Percentiles rank a stretch among this genome's conserved stretches.
Evolutionary conservation across 306 rosid genomes (phyloP).

Genomic region (Trifolium fragiferum): DNA sequence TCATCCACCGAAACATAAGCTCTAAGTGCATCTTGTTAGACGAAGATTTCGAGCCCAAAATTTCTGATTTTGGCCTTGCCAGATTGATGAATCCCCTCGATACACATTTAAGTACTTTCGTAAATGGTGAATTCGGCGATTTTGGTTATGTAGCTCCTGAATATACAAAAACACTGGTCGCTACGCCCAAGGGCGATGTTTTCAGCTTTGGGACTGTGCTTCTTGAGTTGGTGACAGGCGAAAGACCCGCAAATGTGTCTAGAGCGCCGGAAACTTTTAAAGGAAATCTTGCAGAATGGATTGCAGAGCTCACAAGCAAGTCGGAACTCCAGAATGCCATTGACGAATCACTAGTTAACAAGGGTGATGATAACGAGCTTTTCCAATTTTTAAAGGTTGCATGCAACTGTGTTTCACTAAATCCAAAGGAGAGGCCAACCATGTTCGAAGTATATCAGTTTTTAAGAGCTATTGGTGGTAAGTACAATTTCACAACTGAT

Average conservation of each 20-base stretch:
- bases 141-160: slow-evolving; percentile 96
- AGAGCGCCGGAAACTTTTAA: slow-evolving; percentile 81
- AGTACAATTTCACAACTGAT: slow-evolving; percentile 71
- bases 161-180: slow-evolving; percentile 83
- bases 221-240: slow-evolving; percentile 93
- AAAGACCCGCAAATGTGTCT: slow-evolving; percentile 68
- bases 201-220: slow-evolving; percentile 91
- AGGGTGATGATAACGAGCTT: slow-evolving; percentile 74
- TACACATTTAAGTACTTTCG: slow-evolving; percentile 95
- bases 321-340: slow-evolving; percentile 65
- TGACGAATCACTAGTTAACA: slow-evolving; percentile 63
- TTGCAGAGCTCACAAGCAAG: slow-evolving; percentile 53
- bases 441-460: slow-evolving; percentile 97
- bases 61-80: slow-evolving; percentile 95
- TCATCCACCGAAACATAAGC: slow-evolving; percentile 92
- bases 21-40: slow-evolving; percentile 88
- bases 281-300: slow-evolving; percentile 90
- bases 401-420: slow-evolving; percentile 64
- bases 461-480: slow-evolving; percentile 78
- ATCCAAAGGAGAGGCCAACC: slow-evolving; percentile 87
- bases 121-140: slow-evolving; percentile 93
- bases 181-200: slow-evolving; percentile 92
- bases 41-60: slow-evolving; percentile 79
- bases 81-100: slow-evolving; percentile 94
- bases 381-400: slow-evolving; percentile 92